Base-by-base conservation (phyloP, 805 yeast species). In the Candida anglica region DNA sequence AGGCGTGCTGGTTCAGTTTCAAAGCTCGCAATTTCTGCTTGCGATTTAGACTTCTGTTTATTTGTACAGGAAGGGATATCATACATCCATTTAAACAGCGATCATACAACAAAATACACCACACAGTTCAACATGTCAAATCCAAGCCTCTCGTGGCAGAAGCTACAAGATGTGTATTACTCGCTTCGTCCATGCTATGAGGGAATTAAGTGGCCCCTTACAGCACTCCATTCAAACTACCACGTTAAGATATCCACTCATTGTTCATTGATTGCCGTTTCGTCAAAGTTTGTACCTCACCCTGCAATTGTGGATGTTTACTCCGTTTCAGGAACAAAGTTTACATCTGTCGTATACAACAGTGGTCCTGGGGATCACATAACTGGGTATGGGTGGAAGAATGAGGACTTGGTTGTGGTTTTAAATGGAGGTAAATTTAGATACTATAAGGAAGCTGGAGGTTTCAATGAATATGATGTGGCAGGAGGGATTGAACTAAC, bases 61-160 rank as follows among this genome's bases (percentile, higher is more conserved):
- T n/a, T n/a, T n/a, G n/a, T n/a, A n/a, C n/a, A n/a, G n/a, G n/a
- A n/a, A n/a, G n/a, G n/a, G n/a, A n/a, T n/a, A n/a, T n/a, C n/a
- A n/a, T n/a, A n/a, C n/a, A n/a, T n/a, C n/a, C n/a, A n/a, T n/a
- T n/a, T n/a, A n/a, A n/a, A n/a, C n/a, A n/a, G n/a, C n/a, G n/a
- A n/a, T n/a, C n/a, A n/a, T n/a, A n/a, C n/a, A n/a, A n/a, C n/a
- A n/a, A n/a, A n/a, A n/a, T n/a, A n/a, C n/a, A n/a, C n/a, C n/a
- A n/a, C n/a, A n/a, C n/a, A n/a, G n/a, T n/a, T 24, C 11, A 14
- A 5, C 27, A 33, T 36, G 21, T 41, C 64, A 2, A 63, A 56
- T 44, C 77, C 76, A 9, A 65, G 72, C 43, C 50, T 69, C 40
- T 72, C 71, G 28, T 88, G 97, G 97, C 95, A 87, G 53, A 72